Conservation (phyloP, 495 filamentous ascomycete genomes). For the Cryomyces antarcticus region DNA sequence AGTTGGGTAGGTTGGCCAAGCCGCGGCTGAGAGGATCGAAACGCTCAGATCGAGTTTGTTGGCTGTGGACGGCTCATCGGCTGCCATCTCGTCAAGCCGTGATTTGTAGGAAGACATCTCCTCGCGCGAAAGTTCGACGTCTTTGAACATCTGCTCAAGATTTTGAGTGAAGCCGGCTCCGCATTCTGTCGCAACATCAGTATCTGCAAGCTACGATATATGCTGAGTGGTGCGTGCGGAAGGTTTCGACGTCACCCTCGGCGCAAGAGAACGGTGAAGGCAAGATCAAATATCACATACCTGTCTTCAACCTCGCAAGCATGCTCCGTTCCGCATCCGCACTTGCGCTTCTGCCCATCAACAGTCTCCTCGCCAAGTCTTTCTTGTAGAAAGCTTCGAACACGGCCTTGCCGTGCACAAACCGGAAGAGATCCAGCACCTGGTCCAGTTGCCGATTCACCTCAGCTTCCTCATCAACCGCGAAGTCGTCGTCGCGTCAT, state of each 20-base stretch:
- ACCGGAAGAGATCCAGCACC: slow-evolving; percentile 82
- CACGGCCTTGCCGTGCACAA: slow-evolving; percentile 90
- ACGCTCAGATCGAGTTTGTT: slow-evolving; percentile 52
- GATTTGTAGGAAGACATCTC: slow-evolving; percentile 63
- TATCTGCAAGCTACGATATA: slow-evolving; percentile 1
- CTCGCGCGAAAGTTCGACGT: slow-evolving; percentile 74
- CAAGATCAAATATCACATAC: slow-evolving; percentile 14
- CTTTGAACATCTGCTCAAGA: slow-evolving; percentile 96
- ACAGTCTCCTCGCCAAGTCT: slow-evolving; percentile 68
- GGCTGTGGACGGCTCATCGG: slow-evolving; percentile 22
- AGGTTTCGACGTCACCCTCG: too few relatives aligned
- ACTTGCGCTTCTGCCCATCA: slow-evolving; percentile 81
- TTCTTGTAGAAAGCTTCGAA: slow-evolving; percentile 99
- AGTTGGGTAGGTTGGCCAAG: slow-evolving; percentile 86
- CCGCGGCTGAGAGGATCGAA: slow-evolving; percentile 63
- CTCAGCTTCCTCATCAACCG: slow-evolving; percentile 72
- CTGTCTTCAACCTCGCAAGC: slow-evolving; percentile 69
- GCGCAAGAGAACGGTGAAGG: too few relatives aligned
- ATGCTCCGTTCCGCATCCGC: slow-evolving; percentile 91
- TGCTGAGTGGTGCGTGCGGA: too few relatives aligned
- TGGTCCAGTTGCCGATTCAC: slow-evolving; percentile 78
- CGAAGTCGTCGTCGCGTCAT: slow-evolving; percentile 31
- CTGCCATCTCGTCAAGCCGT: slow-evolving; percentile 16
- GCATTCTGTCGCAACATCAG: slow-evolving; percentile 38
- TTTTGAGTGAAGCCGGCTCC: slow-evolving; percentile 89